Conservation (phyloP, 208 protist genomes). For the Lotmaria passim region DNA sequence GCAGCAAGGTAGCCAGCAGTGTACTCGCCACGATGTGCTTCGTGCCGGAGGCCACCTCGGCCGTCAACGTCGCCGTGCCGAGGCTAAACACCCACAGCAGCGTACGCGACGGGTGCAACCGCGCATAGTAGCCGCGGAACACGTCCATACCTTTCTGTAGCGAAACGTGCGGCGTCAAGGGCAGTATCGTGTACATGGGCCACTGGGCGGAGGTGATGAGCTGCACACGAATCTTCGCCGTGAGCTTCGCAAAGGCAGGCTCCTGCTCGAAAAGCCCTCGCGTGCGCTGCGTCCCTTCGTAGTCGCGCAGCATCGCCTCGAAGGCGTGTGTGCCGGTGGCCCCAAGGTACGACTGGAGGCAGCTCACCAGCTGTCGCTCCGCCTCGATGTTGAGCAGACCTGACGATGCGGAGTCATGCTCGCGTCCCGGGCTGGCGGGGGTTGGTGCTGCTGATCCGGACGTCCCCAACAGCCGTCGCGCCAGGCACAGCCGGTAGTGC, state of each 20-base stretch:
- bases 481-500: constrained; percentile 53
- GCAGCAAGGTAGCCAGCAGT: constrained; percentile 62
- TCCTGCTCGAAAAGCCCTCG: constrained; percentile 40
- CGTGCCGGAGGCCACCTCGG: constrained; percentile 50
- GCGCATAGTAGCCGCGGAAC: constrained; percentile 66
- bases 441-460: neutral
- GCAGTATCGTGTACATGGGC: constrained; percentile 45
- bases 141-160: constrained; percentile 42
- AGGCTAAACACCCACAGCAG: constrained; percentile 73
- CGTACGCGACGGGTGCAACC: constrained; percentile 55
- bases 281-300: constrained; percentile 34
- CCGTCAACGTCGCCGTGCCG: constrained; percentile 53
- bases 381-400: constrained; percentile 41
- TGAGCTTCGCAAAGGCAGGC: constrained; percentile 20
- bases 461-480: constrained; percentile 52
- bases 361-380: constrained; percentile 56
- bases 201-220: constrained; percentile 59
- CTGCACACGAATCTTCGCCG: constrained; percentile 39
- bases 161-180: constrained; percentile 45
- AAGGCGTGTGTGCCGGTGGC: constrained; percentile 44
- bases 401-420: neutral
- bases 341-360: constrained; percentile 53
- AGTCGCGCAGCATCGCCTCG: constrained; percentile 77
- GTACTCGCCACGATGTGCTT: constrained; percentile 70
- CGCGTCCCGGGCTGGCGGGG: neutral